Conservation (phyloP, 164 flowering plant genomes). For the Buxus sempervirens region DNA sequence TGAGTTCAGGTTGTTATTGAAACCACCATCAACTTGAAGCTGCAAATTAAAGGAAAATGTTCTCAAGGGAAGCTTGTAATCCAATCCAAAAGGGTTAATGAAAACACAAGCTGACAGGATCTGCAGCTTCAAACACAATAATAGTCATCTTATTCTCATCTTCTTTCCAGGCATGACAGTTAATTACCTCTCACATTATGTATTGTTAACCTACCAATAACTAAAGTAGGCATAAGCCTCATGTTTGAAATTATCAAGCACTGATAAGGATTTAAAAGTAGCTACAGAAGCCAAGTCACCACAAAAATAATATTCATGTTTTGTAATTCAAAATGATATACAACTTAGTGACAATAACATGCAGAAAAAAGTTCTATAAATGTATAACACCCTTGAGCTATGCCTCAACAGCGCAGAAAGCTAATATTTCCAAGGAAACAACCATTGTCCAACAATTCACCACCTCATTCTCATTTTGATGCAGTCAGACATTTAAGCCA, state of each 20-base stretch:
- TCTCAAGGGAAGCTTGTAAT: background rate
- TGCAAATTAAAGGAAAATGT: constrained; percentile 35
- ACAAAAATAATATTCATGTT: background rate
- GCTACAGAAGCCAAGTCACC: too few relatives aligned
- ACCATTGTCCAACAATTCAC: background rate
- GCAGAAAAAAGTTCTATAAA: background rate
- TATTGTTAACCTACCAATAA: too few relatives aligned
- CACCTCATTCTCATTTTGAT: background rate
- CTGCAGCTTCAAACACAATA: background rate
- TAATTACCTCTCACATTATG: background rate
- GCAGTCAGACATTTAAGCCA: background rate
- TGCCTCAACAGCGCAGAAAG: background rate
- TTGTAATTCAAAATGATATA: too few relatives aligned
- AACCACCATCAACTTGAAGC: constrained; percentile 90
- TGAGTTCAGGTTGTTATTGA: constrained; percentile 54
- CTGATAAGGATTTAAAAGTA: too few relatives aligned
- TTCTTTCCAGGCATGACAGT: too few relatives aligned
- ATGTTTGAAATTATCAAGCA: too few relatives aligned
- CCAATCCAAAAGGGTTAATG: background rate
- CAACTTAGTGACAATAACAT: too few relatives aligned
- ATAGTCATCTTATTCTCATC: background rate
- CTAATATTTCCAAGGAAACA: background rate
- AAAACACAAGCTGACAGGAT: background rate
- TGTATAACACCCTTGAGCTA: background rate
- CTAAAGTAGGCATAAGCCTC: too few relatives aligned